Percentiles rank a stretch among this genome's conserved stretches.
Evolutionary conservation across 164 flowering plant genomes (phyloP).

Genomic region (Kingdonia uniflora): DNA sequence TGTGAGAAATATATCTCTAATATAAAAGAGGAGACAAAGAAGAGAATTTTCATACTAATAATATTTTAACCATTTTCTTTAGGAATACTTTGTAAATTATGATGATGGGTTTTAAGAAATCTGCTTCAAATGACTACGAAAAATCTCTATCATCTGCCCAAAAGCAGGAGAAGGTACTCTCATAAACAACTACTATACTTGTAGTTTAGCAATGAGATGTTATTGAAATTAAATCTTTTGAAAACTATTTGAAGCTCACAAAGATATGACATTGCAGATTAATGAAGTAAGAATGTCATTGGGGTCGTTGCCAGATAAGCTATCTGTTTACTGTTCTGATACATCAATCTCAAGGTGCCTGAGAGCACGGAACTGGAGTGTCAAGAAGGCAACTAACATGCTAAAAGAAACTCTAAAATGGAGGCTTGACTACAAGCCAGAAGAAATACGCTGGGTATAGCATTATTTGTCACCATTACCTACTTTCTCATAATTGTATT

Average conservation of each 20-base stretch:
- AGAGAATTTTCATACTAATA: background rate
- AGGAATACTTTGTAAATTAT: slow-evolving; percentile 20
- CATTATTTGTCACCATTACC: background rate
- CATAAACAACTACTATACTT: background rate
- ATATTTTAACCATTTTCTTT: slow-evolving; percentile 1
- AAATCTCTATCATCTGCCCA: slow-evolving; percentile 30
- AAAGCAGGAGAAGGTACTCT: slow-evolving; percentile 50
- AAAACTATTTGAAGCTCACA: background rate
- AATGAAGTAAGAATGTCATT: slow-evolving; percentile 54
- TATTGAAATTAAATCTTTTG: background rate
- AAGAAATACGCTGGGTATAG: slow-evolving; percentile 88
- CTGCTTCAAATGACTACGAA: slow-evolving; percentile 34
- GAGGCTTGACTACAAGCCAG: slow-evolving; percentile 78
- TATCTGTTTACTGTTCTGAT: slow-evolving; percentile 64
- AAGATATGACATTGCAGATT: slow-evolving; percentile 36
- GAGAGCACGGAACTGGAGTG: slow-evolving; percentile 76
- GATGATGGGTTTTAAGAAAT: slow-evolving; percentile 28
- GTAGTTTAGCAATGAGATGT: background rate
- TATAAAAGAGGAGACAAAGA: background rate
- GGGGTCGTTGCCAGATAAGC: slow-evolving; percentile 48
- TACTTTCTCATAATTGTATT: background rate
- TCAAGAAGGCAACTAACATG: slow-evolving; percentile 86
- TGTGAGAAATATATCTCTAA: background rate
- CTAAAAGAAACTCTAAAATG: slow-evolving; percentile 79
- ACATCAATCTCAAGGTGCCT: slow-evolving; percentile 57